A percentile compares a stretch with the other conserved stretches of the same genome.
phyloP scores from a whole-genome alignment of 129 eudicot genomes.

The Artemisia argyi region DNA sequence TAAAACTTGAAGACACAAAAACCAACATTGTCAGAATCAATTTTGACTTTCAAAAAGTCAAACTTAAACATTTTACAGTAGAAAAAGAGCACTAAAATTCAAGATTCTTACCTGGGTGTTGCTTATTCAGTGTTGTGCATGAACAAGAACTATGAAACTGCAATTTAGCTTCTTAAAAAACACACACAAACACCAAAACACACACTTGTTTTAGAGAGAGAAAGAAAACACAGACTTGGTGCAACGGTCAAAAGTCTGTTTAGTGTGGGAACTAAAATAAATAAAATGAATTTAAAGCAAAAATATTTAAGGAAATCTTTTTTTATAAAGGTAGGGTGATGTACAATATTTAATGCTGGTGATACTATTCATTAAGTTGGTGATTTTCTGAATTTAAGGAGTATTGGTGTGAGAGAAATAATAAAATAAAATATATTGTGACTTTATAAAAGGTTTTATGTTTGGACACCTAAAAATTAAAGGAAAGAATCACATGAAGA shows the following conservation, averaged over 20 bases:
- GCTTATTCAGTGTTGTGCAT: neutral
- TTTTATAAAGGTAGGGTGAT: neutral
- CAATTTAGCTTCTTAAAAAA: conserved; percentile 12
- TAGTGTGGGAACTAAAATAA: conserved; percentile 22
- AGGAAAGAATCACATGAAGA: conserved; percentile 33
- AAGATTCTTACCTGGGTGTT: conserved; percentile 30
- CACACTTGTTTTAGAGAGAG: conserved; percentile 5
- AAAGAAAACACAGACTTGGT: conserved; percentile 37
- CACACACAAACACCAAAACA: conserved; percentile 25
- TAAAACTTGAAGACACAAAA: neutral
- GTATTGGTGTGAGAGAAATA: conserved; percentile 7
- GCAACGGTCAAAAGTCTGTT: conserved; percentile 76
- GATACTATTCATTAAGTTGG: neutral
- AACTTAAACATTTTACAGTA: neutral
- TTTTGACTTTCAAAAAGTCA: neutral
- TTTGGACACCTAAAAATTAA: conserved; percentile 36
- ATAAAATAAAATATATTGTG: neutral
- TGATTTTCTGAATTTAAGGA: conserved; percentile 12
- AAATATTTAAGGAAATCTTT: neutral
- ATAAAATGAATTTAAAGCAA: conserved; percentile 22
- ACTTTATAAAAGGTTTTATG: conserved; percentile 28
- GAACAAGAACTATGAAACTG: neutral
- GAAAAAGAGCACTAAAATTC: too few relatives aligned
- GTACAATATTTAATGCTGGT: conserved; percentile 26
- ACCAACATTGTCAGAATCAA: conserved; percentile 5